Conservation (phyloP, 2,329 filamentous ascomycete genomes). For the Chaetomiaceae sp. region DNA sequence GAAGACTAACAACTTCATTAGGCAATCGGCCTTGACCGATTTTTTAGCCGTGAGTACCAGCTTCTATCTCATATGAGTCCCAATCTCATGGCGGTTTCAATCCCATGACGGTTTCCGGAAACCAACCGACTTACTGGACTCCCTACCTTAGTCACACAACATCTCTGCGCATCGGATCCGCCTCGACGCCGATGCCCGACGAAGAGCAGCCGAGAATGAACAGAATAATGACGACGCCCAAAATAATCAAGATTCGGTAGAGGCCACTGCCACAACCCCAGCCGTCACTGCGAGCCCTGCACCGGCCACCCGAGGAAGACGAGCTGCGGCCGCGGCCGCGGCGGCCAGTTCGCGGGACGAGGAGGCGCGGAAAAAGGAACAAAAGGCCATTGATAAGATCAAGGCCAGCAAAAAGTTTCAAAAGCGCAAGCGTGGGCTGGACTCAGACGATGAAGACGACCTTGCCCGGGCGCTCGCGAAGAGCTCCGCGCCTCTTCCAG, state of each 20-base stretch:
- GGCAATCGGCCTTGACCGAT: constrained; percentile 50
- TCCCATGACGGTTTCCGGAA: too few relatives aligned
- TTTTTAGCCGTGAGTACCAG: constrained; percentile 47
- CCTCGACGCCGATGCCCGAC: constrained; percentile 44
- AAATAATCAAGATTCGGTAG: constrained; percentile 22
- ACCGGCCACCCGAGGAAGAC: constrained; percentile 18
- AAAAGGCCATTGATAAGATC: constrained; percentile 55
- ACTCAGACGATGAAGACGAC: constrained; percentile 46
- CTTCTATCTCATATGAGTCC: too few relatives aligned
- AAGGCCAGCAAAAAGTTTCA: constrained; percentile 57
- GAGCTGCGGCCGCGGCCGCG: constrained; percentile 26
- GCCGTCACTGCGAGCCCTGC: constrained; percentile 5
- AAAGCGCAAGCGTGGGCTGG: constrained; percentile 42
- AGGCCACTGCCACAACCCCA: constrained; percentile 17
- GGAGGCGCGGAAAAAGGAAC: constrained; percentile 50
- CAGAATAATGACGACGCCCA: constrained; percentile 24
- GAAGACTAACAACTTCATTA: constrained; percentile 15
- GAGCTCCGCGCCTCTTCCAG: constrained; percentile 57
- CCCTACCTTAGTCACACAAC: constrained; percentile 68
- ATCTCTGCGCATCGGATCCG: constrained; percentile 59
- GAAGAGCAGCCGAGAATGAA: constrained; percentile 35
- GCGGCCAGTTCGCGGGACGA: constrained; percentile 32
- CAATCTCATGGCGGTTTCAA: too few relatives aligned
- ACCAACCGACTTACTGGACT: constrained; percentile 1
- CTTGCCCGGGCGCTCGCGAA: constrained; percentile 46